Percentiles rank a stretch among this genome's conserved stretches.
These are phyloP conservation scores for Aspergillus floridensis DNA, from an alignment of 2,329 filamentous ascomycete species.

Conservation along the genomic window DNA sequence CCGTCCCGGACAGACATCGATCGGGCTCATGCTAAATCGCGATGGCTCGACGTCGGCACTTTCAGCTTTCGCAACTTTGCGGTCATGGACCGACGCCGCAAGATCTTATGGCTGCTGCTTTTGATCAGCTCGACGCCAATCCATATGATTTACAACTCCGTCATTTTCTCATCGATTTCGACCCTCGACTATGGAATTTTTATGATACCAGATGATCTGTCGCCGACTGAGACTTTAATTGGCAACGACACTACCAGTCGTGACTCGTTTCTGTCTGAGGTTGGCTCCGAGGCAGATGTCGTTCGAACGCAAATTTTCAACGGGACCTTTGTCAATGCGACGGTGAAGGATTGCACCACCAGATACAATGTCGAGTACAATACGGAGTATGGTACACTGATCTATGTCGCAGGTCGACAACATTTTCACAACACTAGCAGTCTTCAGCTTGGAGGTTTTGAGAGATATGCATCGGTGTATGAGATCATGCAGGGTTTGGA, in stretches of 20 bases:
- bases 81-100: slow-evolving; percentile 31
- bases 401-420: background rate
- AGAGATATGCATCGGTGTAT: background rate
- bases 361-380: slow-evolving; percentile 8
- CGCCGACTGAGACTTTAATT: background rate
- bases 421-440: slow-evolving; percentile 6
- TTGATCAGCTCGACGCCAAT: slow-evolving; percentile 14
- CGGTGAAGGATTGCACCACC: background rate
- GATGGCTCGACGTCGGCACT: slow-evolving; percentile 49
- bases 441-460: background rate
- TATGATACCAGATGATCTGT: background rate
- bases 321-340: slow-evolving; percentile 5
- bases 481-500: background rate
- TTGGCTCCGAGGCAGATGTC: slow-evolving; percentile 1
- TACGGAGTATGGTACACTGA: slow-evolving; percentile 3
- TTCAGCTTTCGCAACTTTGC: slow-evolving; percentile 30
- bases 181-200: slow-evolving; percentile 10
- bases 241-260: background rate
- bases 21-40: slow-evolving; percentile 42
- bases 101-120: slow-evolving; percentile 13
- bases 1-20: slow-evolving; percentile 53
- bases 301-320: slow-evolving; percentile 6
- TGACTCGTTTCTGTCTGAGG: background rate
- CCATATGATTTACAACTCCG: slow-evolving; percentile 19
- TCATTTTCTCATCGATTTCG: slow-evolving; percentile 12